phyloP scores from a whole-genome alignment of 2,329 filamentous ascomycete genomes.

The Hawksworthiomyces lignivorus region DNA sequence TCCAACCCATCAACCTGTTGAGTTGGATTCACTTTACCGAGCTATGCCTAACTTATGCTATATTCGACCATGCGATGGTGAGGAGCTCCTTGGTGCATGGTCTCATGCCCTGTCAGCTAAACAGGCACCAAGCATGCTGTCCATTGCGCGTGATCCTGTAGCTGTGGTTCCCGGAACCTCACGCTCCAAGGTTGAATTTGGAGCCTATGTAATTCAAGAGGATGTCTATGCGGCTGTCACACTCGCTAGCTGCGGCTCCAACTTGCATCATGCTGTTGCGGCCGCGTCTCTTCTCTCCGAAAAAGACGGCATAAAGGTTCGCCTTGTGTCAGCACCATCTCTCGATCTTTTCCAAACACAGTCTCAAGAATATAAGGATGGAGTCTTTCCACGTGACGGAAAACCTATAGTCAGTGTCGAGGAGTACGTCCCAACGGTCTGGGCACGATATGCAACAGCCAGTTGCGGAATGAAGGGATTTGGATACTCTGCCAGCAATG shows the following conservation, averaged over 20 bases:
- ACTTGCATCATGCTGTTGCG: conserved; percentile 31
- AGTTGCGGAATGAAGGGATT: conserved; percentile 36
- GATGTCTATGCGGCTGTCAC: conserved; percentile 22
- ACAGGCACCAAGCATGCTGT: conserved; percentile 27
- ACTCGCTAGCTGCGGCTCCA: conserved; percentile 18
- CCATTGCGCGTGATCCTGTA: conserved; percentile 27
- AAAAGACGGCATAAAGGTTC: not conserved
- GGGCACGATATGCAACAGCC: conserved; percentile 40
- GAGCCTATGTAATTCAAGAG: conserved; percentile 26
- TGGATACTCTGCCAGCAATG: conserved; percentile 38
- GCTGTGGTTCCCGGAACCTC: conserved; percentile 20
- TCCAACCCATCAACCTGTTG: conserved; percentile 55
- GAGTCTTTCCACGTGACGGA: conserved; percentile 27
- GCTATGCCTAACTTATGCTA: conserved; percentile 56
- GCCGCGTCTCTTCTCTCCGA: conserved; percentile 21
- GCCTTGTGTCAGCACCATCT: conserved; percentile 13
- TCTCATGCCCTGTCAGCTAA: conserved; percentile 31
- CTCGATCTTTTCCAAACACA: conserved; percentile 13
- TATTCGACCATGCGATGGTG: conserved; percentile 50
- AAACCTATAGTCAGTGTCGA: conserved; percentile 38
- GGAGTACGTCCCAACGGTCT: conserved; percentile 37
- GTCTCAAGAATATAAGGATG: conserved; percentile 15
- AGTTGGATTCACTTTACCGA: conserved; percentile 47
- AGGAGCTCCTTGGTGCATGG: conserved; percentile 32
- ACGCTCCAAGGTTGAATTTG: conserved; percentile 22